phyloP scores from a whole-genome alignment of 1,284 basidiomycete genomes.

The Trichosporon faecale region DNA sequence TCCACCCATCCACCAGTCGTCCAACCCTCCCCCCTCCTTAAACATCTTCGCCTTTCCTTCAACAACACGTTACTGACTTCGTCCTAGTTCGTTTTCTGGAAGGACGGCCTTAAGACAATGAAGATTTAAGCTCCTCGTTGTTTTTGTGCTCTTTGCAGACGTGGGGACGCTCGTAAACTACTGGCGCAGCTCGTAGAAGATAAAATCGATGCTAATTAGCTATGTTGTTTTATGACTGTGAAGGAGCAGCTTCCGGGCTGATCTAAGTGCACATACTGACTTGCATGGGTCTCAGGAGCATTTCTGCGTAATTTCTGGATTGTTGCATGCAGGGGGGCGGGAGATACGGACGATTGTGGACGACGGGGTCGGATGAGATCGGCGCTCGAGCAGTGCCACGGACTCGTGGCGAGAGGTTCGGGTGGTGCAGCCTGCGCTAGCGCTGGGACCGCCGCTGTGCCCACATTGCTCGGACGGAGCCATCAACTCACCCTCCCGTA shows the following conservation, averaged over 20 bases:
- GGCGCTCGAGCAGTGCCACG: background rate
- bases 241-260: background rate
- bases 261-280: background rate
- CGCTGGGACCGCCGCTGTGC: background rate
- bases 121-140: constrained; percentile 31
- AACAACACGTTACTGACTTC: background rate
- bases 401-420: background rate
- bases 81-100: constrained; percentile 77
- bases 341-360: background rate
- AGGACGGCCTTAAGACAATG: constrained; percentile 73
- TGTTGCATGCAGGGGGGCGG: background rate
- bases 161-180: background rate
- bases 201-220: background rate
- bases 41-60: background rate
- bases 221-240: background rate
- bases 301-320: background rate
- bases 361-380: background rate
- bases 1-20: background rate
- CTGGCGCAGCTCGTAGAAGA: constrained; percentile 3
- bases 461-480: too few species aligned
- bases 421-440: background rate
- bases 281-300: background rate
- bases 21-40: background rate
- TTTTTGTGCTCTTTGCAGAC: background rate
- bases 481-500: too few species aligned